These are phyloP conservation scores for Lathyrus oleraceus DNA, from an alignment of 306 rosid species.

Conservation along the genomic window DNA sequence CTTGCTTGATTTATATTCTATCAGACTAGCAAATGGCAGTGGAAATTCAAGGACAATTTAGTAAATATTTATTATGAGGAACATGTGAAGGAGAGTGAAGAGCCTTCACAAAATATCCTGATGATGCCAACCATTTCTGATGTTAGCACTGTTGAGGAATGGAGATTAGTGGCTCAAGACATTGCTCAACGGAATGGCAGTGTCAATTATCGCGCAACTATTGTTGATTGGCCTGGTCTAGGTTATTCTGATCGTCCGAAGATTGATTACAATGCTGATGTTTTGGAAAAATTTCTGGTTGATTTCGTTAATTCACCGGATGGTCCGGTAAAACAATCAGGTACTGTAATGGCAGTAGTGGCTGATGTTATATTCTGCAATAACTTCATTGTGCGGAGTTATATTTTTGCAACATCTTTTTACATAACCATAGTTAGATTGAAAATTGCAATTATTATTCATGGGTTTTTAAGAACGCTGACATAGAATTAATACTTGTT, in stretches of 20 bases:
- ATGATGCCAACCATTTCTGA: conserved; percentile 94
- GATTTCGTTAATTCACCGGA: conserved; percentile 78
- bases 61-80: conserved; percentile 86
- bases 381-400: conserved; percentile 10
- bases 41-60: conserved; percentile 73
- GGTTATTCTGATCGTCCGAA: conserved; percentile 92
- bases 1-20: conserved; percentile 9
- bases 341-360: conserved; percentile 36
- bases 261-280: conserved; percentile 82
- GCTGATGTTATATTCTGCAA: conserved; percentile 3
- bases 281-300: conserved; percentile 77
- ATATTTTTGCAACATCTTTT: conserved; percentile 20
- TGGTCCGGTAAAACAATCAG: conserved; percentile 69
- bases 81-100: conserved; percentile 58
- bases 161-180: conserved; percentile 82
- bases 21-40: conserved; percentile 85
- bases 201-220: conserved; percentile 74
- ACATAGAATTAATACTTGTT: conserved; percentile 14
- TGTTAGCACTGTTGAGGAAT: conserved; percentile 96
- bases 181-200: conserved; percentile 63
- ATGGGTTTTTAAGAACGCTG: background rate
- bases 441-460: conserved; percentile 2
- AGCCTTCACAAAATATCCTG: conserved; percentile 68
- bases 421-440: background rate
- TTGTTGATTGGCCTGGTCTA: conserved; percentile 97